Base-by-base conservation (phyloP, 176 grass and related monocot genomes). In the Cocos nucifera region DNA sequence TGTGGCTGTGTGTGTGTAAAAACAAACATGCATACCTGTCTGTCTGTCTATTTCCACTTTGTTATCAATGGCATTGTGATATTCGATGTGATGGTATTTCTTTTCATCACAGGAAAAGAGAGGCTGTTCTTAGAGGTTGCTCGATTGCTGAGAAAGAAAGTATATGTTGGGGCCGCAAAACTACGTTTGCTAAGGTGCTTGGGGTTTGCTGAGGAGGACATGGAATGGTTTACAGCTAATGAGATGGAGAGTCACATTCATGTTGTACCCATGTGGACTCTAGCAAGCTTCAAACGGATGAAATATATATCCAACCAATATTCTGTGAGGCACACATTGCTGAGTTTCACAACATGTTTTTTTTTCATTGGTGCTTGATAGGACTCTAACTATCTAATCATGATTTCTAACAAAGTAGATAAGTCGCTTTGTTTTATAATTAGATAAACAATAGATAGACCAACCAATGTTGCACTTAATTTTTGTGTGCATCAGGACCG, bases 251-350 rank as follows among this genome's bases (percentile, higher is more conserved):
- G 92, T 64, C 77, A 90, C 58, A 90, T 96, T 67, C 92, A 96
- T 85, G 92, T 96, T 65, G 92, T 90, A 19, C 92, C 92, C 50
- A 88, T 97, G 87, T 97, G 92, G 92, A 88, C 81, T 55, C 75
- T 97, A 68, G 87, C 92, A 65, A 91, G 92, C 75, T 88, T 97
- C 81, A 97, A 97, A 29, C 69, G 87, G 25, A 79, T 97, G 80
- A 91, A 90, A 78, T 64, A 67, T 79, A 69, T 90, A 58, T 85
- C 80, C 12, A 88, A 59, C 61, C 87, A 97, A 85, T 97, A 97
- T 72, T 73, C 83, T 51, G 87, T 97, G 78, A 88, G 92, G 51
- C 65, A 54, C 27, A 53, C 63, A 53, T 44, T 44, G 22, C 15
- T 27, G 23, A 4, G 10, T 49, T 49, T 49, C 17, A 49, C 29